These are phyloP conservation scores for Orbilia quercus DNA, from an alignment of 2,329 filamentous ascomycete genomes.

Conservation along the genomic window DNA sequence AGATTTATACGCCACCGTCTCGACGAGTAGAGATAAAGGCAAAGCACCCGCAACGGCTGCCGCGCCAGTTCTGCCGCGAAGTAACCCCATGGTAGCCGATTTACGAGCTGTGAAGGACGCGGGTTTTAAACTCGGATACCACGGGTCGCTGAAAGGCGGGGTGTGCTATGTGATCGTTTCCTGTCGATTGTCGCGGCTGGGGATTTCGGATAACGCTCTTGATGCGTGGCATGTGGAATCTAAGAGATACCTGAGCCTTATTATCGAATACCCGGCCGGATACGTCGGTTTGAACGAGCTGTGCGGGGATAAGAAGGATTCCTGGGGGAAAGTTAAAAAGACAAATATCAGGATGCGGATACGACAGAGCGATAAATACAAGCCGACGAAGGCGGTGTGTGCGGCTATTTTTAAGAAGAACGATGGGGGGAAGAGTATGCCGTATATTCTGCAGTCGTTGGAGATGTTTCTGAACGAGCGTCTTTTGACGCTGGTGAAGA, in stretches of 20 bases:
- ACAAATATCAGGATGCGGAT: slow-evolving; percentile 37
- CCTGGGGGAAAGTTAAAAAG: slow-evolving; percentile 12
- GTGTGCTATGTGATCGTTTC: slow-evolving; percentile 73
- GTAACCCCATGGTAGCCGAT: slow-evolving; percentile 65
- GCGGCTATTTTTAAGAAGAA: slow-evolving; percentile 29
- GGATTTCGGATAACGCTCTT: slow-evolving; percentile 78
- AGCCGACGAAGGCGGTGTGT: slow-evolving; percentile 42
- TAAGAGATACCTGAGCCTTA: slow-evolving; percentile 77
- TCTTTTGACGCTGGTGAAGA: slow-evolving; percentile 72
- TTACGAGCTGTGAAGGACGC: slow-evolving; percentile 71
- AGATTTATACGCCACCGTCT: slow-evolving; percentile 38
- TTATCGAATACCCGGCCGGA: slow-evolving; percentile 73
- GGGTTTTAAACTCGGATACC: slow-evolving; percentile 77
- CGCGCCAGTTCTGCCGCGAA: neutral
- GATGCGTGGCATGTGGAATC: slow-evolving; percentile 78
- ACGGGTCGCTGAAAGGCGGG: slow-evolving; percentile 65
- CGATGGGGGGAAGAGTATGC: slow-evolving; percentile 22
- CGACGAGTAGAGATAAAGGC: slow-evolving; percentile 31
- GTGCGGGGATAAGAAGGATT: slow-evolving; percentile 61
- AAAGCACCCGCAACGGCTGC: slow-evolving; percentile 26
- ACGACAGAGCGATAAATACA: slow-evolving; percentile 46
- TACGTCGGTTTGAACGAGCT: slow-evolving; percentile 73
- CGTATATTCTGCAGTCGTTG: slow-evolving; percentile 36
- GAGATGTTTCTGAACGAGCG: slow-evolving; percentile 70
- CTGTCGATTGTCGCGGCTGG: slow-evolving; percentile 75